A percentile compares a stretch with the other conserved stretches of the same genome.
These are phyloP conservation scores for Skeletonema tropicum DNA, from an alignment of 108 stramenopile genomes.

Conservation along the genomic window DNA sequence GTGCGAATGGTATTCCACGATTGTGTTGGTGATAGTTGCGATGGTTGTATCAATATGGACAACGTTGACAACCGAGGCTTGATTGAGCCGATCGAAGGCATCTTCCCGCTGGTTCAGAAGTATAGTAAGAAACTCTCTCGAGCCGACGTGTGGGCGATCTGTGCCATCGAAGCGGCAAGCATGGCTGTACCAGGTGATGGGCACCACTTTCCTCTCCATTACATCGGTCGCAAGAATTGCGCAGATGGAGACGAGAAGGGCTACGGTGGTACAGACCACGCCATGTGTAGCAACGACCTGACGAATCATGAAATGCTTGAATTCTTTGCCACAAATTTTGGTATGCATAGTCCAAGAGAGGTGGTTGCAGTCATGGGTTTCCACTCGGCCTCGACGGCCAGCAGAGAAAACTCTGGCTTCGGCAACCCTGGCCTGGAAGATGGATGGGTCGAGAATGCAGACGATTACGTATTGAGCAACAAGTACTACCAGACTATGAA, in stretches of 20 bases:
- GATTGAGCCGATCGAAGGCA: slow-evolving; percentile 46
- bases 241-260: slow-evolving; percentile 24
- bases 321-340: slow-evolving; percentile 55
- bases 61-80: slow-evolving; percentile 56
- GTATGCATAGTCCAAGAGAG: slow-evolving; percentile 38
- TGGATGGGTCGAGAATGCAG: slow-evolving; percentile 25
- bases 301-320: slow-evolving; percentile 29
- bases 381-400: slow-evolving; percentile 50
- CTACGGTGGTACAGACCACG: slow-evolving; percentile 29
- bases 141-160: slow-evolving; percentile 65
- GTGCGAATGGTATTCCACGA: slow-evolving; percentile 63
- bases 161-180: slow-evolving; percentile 51
- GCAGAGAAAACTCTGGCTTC: slow-evolving; percentile 50
- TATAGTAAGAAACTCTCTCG: slow-evolving; percentile 33
- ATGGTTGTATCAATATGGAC: slow-evolving; percentile 62
- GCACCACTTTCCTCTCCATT: slow-evolving; percentile 35
- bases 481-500: slow-evolving; percentile 4
- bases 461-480: slow-evolving; percentile 14
- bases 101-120: slow-evolving; percentile 33
- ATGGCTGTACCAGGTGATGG: slow-evolving; percentile 25
- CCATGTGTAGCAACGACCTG: slow-evolving; percentile 19
- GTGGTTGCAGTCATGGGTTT: slow-evolving; percentile 62
- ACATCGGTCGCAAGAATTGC: slow-evolving; percentile 33
- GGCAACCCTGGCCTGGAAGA: slow-evolving; percentile 36
- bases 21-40: slow-evolving; percentile 49